These are phyloP conservation scores for Alternaria brassicae DNA, from an alignment of 2,329 filamentous ascomycete genomes.

Conservation along the genomic window DNA sequence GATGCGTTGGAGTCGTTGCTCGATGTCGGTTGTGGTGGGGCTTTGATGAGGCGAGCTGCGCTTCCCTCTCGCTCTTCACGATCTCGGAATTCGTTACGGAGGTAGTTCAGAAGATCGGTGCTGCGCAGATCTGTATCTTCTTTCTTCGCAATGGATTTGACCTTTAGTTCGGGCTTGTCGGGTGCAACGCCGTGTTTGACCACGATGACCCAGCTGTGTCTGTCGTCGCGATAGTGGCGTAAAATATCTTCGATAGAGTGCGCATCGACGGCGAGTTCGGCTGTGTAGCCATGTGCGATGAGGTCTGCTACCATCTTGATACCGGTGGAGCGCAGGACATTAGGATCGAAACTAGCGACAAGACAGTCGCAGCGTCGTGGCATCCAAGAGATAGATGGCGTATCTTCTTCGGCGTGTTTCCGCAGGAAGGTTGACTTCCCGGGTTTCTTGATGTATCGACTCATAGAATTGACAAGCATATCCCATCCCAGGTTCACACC, in stretches of 20 bases:
- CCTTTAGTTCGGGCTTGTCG: constrained; percentile 68
- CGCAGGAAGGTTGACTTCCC: constrained; percentile 66
- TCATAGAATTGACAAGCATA: constrained; percentile 71
- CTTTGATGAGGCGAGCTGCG: constrained; percentile 44
- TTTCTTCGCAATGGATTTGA: constrained; percentile 78
- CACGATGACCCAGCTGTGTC: constrained; percentile 86
- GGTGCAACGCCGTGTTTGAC: constrained; percentile 75
- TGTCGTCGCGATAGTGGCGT: constrained; percentile 76
- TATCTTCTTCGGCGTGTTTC: constrained; percentile 69
- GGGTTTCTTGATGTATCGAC: constrained; percentile 58
- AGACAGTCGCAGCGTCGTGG: constrained; percentile 78
- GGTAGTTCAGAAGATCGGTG: constrained; percentile 77
- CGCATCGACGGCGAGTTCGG: constrained; percentile 83
- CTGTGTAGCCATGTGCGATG: constrained; percentile 84
- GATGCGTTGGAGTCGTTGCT: constrained; percentile 19
- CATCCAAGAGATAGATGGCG: constrained; percentile 46
- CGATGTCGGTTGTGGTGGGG: constrained; percentile 30
- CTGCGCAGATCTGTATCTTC: constrained; percentile 77
- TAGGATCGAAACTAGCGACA: constrained; percentile 83
- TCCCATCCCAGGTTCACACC: constrained; percentile 94
- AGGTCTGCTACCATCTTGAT: constrained; percentile 79
- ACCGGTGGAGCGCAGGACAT: constrained; percentile 76
- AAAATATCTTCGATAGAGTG: constrained; percentile 81
- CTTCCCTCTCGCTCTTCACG: constrained; percentile 68
- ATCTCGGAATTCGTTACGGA: constrained; percentile 82